These are phyloP conservation scores for Macaranga tanarius DNA, from an alignment of 441 rosid genomes.

Conservation along the genomic window DNA sequence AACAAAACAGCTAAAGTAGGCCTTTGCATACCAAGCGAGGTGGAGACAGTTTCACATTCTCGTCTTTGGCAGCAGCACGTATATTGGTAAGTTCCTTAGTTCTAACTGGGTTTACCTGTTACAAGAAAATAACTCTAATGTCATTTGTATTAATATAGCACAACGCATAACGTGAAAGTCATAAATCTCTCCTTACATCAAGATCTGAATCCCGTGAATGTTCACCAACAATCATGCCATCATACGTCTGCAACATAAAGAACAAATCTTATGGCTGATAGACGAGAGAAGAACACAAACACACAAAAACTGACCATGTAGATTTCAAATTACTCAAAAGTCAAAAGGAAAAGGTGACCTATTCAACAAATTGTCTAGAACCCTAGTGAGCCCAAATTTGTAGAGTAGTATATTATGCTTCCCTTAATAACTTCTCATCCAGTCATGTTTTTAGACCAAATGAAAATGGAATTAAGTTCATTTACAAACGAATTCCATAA, in stretches of 20 bases:
- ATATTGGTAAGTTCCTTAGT: conserved; percentile 76
- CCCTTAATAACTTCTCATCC: not conserved
- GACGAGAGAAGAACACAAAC: not conserved
- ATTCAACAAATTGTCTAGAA: not conserved
- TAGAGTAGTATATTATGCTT: not conserved
- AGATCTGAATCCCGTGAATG: conserved; percentile 95
- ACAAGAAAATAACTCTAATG: conserved; percentile 14
- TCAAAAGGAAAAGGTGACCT: not conserved
- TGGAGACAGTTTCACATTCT: conserved; percentile 87
- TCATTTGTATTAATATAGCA: conserved; percentile 23
- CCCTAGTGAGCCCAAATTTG: not conserved
- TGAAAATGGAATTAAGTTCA: not conserved
- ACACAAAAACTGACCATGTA: not conserved
- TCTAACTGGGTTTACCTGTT: conserved; percentile 82
- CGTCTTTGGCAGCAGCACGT: conserved; percentile 82
- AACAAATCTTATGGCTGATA: not conserved
- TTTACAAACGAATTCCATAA: not conserved
- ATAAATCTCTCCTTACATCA: conserved; percentile 66
- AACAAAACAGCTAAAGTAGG: conserved; percentile 3
- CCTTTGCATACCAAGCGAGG: conserved; percentile 68
- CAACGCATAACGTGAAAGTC: conserved; percentile 8
- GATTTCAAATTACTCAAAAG: not conserved
- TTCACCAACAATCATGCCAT: conserved; percentile 98
- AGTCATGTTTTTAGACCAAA: not conserved
- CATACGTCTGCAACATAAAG: conserved; percentile 64